Conservation (phyloP, 495 filamentous ascomycete genomes). For the Aspergillus incahuasiensis region DNA sequence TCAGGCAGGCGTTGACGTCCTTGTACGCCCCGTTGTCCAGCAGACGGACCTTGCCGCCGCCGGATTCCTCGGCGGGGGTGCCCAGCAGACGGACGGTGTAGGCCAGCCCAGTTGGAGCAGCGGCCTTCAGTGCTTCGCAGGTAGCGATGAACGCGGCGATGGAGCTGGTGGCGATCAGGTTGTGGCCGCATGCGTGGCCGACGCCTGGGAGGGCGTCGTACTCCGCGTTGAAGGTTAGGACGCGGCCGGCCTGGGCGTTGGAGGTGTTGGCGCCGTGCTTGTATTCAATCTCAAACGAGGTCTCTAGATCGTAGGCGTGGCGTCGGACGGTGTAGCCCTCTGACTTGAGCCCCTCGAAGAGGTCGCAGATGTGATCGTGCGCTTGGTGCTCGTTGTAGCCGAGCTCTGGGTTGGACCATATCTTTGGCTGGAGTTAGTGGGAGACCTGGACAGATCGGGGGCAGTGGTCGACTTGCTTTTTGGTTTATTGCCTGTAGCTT, state of each 20-base stretch:
- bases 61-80: conserved; percentile 41
- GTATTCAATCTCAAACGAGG: conserved; percentile 54
- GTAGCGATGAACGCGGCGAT: conserved; percentile 41
- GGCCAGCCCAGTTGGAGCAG: conserved; percentile 5
- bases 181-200: conserved; percentile 47
- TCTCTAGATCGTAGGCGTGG: conserved; percentile 47
- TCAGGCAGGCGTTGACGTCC: conserved; percentile 44
- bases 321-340: conserved; percentile 35
- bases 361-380: conserved; percentile 46
- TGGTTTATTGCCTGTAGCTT: conserved; percentile 44
- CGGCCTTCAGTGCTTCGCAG: conserved; percentile 25
- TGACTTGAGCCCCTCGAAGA: conserved; percentile 34
- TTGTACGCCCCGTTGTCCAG: conserved; percentile 48
- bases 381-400: conserved; percentile 51
- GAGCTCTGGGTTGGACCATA: conserved; percentile 50
- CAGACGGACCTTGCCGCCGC: conserved; percentile 45
- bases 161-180: conserved; percentile 41
- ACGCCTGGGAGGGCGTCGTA: conserved; percentile 48
- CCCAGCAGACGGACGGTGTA: conserved; percentile 35
- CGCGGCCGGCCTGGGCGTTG: conserved; percentile 33
- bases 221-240: conserved; percentile 55
- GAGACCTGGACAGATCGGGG: neutral
- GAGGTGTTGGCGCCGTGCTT: conserved; percentile 41
- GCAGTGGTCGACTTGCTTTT: conserved; percentile 25
- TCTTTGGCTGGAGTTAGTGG: conserved; percentile 20